phyloP scores from a whole-genome alignment of 352 stramenopile genomes.

The Bremia lactucae region DNA sequence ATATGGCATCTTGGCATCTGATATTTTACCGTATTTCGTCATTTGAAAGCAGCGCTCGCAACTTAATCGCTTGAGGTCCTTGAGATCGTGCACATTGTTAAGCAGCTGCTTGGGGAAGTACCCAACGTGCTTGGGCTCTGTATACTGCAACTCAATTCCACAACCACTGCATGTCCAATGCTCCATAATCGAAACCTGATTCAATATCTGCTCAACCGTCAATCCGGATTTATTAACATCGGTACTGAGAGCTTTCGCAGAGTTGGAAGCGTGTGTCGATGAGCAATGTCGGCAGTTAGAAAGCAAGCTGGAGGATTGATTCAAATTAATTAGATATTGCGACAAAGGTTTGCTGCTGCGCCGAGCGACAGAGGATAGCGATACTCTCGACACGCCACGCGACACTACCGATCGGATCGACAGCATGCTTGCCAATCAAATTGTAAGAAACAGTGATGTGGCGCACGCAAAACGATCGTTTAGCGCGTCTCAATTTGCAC shows the following conservation, averaged over 20 bases:
- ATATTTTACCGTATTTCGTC: conserved; percentile 81
- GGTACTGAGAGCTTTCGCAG: neutral
- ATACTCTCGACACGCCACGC: conserved; percentile 1
- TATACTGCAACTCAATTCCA: conserved; percentile 68
- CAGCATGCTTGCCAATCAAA: conserved; percentile 23
- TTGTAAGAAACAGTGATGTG: neutral
- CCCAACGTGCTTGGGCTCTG: conserved; percentile 46
- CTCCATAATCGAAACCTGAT: conserved; percentile 77
- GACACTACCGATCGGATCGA: conserved; percentile 7
- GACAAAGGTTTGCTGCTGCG: conserved; percentile 2
- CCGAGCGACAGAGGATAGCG: neutral
- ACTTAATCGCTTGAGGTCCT: conserved; percentile 65
- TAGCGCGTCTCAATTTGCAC: no score
- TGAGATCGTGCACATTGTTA: conserved; percentile 45
- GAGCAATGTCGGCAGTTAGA: conserved; percentile 16
- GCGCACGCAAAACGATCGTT: conserved; percentile 7
- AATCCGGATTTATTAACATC: conserved; percentile 9
- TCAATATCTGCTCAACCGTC: conserved; percentile 47
- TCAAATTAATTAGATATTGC: neutral
- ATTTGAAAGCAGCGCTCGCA: conserved; percentile 86
- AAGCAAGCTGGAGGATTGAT: neutral
- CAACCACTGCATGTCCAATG: conserved; percentile 74
- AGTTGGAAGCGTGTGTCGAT: conserved; percentile 2
- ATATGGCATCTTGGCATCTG: conserved; percentile 72
- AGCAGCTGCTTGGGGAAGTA: conserved; percentile 63